Base-by-base conservation (phyloP, 108 stramenopile species). In the Cyclotella distinguenda region DNA sequence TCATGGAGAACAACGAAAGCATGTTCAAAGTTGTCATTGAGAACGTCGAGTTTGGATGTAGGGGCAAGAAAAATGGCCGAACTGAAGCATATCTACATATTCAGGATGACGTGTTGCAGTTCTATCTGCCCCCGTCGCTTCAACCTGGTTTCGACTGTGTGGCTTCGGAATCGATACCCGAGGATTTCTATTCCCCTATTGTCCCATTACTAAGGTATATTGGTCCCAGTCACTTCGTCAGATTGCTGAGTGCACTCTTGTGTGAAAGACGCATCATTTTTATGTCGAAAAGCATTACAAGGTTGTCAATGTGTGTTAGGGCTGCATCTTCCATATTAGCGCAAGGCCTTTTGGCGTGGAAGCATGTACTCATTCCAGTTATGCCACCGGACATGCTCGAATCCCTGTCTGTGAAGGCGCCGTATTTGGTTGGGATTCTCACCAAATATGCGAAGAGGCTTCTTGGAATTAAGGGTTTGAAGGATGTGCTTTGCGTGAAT, bases 401-500 rank as follows among this genome's bases (percentile, higher is more conserved):
- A 42, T 86, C 84, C 55, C 49, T 93, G 32, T 70, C 85, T 12
- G 79, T 77, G 11, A 56, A 74, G 15, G 49, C 60, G 6, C 89
- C 89, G 1, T 94, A 90, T 55, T 50, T 94, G 28, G 88, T 94
- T 25, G 92, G 92, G 15, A 75, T 94, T 0, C 43, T 76, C 23
- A 21, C 65, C 3, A 48, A 80, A 5, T 64, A 79, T 34, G 61
- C 70, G 18, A 35, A 74, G 42, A 65, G 78, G 15, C 55, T 81
- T 4, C 50, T 77, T 4, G 56, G 51, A 53, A 38, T 85, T 12
- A 71, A 80, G 11, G 88, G 83, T 8, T 46, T 94, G 19, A 76
- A 86, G 16, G 89, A 94, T 70, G 82, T 91, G n/a, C 48, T 94
- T 11, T 80, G 86, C 27, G 81, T 94, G 21, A 77, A 94, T 63